Percentiles rank a stretch among this genome's conserved stretches.
Evolutionary conservation across 2,329 filamentous ascomycete species (phyloP).

Genomic region (Arthrobotrys megalospora): DNA sequence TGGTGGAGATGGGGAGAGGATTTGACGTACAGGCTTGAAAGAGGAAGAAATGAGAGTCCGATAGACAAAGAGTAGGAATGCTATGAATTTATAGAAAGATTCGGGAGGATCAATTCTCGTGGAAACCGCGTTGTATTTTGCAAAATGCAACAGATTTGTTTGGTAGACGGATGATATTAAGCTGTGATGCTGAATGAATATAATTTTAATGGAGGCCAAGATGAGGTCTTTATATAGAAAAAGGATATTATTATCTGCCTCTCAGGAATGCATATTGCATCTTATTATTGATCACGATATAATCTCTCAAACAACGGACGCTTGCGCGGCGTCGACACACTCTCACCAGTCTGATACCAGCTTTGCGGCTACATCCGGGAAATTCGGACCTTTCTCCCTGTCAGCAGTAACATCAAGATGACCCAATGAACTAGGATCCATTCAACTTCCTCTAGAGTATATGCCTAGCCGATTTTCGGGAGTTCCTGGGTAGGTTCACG

Average conservation of each 20-base stretch:
- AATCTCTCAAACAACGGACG: slow-evolving; percentile 1
- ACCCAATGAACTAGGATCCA: slow-evolving; percentile 35
- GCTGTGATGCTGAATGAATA: slow-evolving; percentile 30
- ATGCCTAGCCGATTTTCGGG: slow-evolving; percentile 33
- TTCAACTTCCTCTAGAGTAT: slow-evolving; percentile 22
- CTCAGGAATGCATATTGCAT: neutral
- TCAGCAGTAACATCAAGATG: slow-evolving; percentile 41
- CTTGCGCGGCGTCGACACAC: slow-evolving; percentile 7
- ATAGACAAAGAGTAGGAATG: slow-evolving; percentile 4
- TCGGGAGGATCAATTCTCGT: slow-evolving; percentile 20
- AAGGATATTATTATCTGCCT: neutral
- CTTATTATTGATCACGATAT: slow-evolving; percentile 17
- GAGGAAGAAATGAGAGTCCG: slow-evolving; percentile 7
- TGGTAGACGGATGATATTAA: slow-evolving; percentile 6
- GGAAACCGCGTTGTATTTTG: slow-evolving; percentile 33
- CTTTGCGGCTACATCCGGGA: slow-evolving; percentile 51
- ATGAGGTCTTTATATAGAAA: slow-evolving; percentile 44
- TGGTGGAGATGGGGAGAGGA: no score
- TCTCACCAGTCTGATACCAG: neutral
- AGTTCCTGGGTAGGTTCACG: slow-evolving; percentile 51
- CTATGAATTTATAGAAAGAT: slow-evolving; percentile 15
- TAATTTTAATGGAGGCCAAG: slow-evolving; percentile 2
- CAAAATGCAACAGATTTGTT: slow-evolving; percentile 39
- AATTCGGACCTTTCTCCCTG: slow-evolving; percentile 50
- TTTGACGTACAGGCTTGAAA: neutral